phyloP scores from a whole-genome alignment of 1,284 basidiomycete genomes.

The Cystobasidium sp. region DNA sequence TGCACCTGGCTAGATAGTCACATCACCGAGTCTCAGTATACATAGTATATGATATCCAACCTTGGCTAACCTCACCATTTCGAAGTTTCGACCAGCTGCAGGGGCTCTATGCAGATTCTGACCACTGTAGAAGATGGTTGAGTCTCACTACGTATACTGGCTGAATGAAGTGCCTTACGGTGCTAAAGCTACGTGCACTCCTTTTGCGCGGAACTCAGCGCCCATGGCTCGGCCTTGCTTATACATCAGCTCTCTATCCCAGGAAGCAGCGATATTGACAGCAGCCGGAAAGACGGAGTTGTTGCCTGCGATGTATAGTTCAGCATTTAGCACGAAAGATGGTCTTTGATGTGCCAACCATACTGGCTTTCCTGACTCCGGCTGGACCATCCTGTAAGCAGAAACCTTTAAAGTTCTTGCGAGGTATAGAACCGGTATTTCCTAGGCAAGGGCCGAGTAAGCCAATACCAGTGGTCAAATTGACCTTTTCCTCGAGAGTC shows the following conservation, averaged over 20 bases:
- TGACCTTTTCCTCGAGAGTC: slow-evolving; percentile 60
- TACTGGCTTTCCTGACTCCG: slow-evolving; percentile 60
- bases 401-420: slow-evolving; percentile 69
- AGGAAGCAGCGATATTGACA: slow-evolving; percentile 60
- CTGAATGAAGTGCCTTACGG: neutral
- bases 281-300: slow-evolving; percentile 18
- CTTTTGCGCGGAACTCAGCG: slow-evolving; percentile 56
- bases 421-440: slow-evolving; percentile 61
- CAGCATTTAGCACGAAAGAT: too few relatives aligned
- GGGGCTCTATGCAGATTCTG: slow-evolving; percentile 65
- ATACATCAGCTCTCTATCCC: slow-evolving; percentile 59
- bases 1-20: slow-evolving; percentile 72
- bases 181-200: slow-evolving; percentile 64
- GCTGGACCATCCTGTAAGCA: slow-evolving; percentile 66
- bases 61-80: slow-evolving; percentile 61
- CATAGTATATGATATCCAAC: neutral
- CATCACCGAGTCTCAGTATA: slow-evolving; percentile 65
- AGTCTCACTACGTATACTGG: neutral
- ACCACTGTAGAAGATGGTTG: neutral
- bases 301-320: too few relatives aligned
- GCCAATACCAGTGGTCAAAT: slow-evolving; percentile 56
- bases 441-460: slow-evolving; percentile 66
- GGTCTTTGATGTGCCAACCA: too few relatives aligned
- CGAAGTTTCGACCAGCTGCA: slow-evolving; percentile 78
- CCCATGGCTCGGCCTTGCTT: slow-evolving; percentile 59